A percentile compares a stretch with the other conserved stretches of the same genome.
phyloP scores from a whole-genome alignment of 2,329 filamentous ascomycete species.

The Penicillium sp. region DNA sequence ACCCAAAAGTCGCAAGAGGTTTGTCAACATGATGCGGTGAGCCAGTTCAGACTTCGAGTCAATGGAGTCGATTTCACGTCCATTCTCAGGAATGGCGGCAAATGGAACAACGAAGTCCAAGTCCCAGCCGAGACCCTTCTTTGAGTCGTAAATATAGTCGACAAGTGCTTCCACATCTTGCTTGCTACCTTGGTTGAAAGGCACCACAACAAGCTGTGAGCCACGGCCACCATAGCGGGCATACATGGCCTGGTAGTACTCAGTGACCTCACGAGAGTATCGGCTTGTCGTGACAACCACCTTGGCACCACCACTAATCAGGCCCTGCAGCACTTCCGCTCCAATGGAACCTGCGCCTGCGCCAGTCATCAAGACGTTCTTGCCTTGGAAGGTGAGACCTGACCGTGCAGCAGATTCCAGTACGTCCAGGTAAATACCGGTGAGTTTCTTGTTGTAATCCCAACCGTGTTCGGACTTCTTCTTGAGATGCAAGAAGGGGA shows the following conservation, averaged over 20 bases:
- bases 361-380: constrained; percentile 96
- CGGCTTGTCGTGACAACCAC: constrained; percentile 93
- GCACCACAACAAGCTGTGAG: constrained; percentile 93
- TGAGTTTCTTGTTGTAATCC: constrained; percentile 99
- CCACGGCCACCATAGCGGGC: constrained; percentile 84
- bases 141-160: constrained; percentile 91
- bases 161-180: constrained; percentile 91
- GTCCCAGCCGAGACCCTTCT: constrained; percentile 96
- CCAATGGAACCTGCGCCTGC: constrained; percentile 96
- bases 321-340: constrained; percentile 87
- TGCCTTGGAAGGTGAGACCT: constrained; percentile 85
- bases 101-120: constrained; percentile 93
- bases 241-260: constrained; percentile 99
- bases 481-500: constrained; percentile 95
- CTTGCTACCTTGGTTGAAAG: constrained; percentile 98
- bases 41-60: constrained; percentile 97
- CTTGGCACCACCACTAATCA: constrained; percentile 93
- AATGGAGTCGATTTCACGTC: constrained; percentile 90
- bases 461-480: constrained; percentile 93
- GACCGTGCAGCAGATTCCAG: constrained; percentile 77
- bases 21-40: constrained; percentile 98
- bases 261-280: constrained; percentile 92
- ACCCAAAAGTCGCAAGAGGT: constrained; percentile 82
- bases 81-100: constrained; percentile 93
- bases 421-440: constrained; percentile 82